Evolutionary conservation across 2,329 filamentous ascomycete genomes (phyloP), one percentile per base, ranked within the genome.

Genomic region (Akanthomyces muscarius): DNA sequence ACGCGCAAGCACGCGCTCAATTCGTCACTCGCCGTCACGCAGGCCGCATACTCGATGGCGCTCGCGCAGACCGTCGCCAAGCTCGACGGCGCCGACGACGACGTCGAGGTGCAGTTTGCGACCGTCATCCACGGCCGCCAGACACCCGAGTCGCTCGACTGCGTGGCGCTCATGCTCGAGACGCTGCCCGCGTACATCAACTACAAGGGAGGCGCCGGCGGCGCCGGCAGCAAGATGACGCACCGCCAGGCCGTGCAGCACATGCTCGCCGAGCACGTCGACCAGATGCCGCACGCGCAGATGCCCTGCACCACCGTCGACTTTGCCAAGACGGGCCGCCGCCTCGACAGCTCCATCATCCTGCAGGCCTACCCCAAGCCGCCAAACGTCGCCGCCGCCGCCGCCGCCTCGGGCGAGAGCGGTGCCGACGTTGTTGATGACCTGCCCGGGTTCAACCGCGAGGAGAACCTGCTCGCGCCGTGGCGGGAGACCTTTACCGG

Each of bases 21-120:
- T 23, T 61, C 64, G 41, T 23, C 48, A 16, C 53, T 65, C n/a
- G 53, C 62, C 4, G 50, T 65, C 21, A 5, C 38, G 1, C 53
- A 64, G 57, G 63, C 63, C 5, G 65, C 65, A 11, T 66, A 61
- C 47, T 62, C 65, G 23, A 66, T 62, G 48, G 63, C 62, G 25
- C 47, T 64, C 25, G 62, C 61, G 18, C 61, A 65, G 59, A 62
- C 63, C 16, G 30, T 63, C 10, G 56, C 41, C 25, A 51, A 58
- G 47, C 36, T 42, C 1, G 45, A 56, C 33, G 54, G 48, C 18
- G 38, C 13, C 16, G 16, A 25, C 25, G 36, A 36, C 13, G 52
- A 50, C 13, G 41, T 64, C 14, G 64, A 64, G 33, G 62, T 65
- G 21, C 64, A 65, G 59, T 65, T 64, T 41, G 64, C 33, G 7